Evolutionary conservation across 345 rosid genomes (phyloP).

Genomic region (Anastatica hierochuntica): DNA sequence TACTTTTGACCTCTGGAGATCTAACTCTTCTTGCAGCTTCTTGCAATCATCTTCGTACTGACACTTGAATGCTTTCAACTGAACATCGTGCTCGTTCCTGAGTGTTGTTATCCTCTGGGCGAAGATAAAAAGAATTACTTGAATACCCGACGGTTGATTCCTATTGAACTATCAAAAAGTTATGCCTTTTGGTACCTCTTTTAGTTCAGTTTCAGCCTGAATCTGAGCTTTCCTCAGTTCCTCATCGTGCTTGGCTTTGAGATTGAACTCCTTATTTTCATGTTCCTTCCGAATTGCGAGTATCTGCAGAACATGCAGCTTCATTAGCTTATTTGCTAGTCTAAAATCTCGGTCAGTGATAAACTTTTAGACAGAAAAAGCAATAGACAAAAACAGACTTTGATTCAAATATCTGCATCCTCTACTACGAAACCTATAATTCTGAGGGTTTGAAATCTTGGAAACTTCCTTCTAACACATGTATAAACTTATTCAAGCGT

Average conservation of each 20-base stretch:
- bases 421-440: no score
- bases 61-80: conserved; percentile 53
- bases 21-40: conserved; percentile 58
- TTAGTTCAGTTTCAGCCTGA: conserved; percentile 59
- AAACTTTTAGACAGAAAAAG: not conserved
- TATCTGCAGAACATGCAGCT: conserved; percentile 35
- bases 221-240: conserved; percentile 55
- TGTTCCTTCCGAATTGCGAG: conserved; percentile 41
- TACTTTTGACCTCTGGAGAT: conserved; percentile 69
- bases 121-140: not conserved
- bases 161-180: not conserved
- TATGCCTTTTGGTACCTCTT: conserved; percentile 37
- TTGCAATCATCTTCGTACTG: conserved; percentile 67
- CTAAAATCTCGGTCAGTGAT: no score
- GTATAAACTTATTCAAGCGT: conserved; percentile 36
- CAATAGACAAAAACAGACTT: not conserved
- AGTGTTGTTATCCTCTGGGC: conserved; percentile 44
- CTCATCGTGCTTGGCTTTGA: conserved; percentile 50
- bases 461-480: not conserved
- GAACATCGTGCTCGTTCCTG: conserved; percentile 66
- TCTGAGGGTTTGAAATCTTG: no score
- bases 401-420: not conserved
- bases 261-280: conserved; percentile 45
- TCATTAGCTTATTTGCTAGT: conserved; percentile 21
- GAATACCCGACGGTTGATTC: not conserved